Base-by-base conservation (phyloP, 805 yeast species). In the Ogataea thermomethanolica region DNA sequence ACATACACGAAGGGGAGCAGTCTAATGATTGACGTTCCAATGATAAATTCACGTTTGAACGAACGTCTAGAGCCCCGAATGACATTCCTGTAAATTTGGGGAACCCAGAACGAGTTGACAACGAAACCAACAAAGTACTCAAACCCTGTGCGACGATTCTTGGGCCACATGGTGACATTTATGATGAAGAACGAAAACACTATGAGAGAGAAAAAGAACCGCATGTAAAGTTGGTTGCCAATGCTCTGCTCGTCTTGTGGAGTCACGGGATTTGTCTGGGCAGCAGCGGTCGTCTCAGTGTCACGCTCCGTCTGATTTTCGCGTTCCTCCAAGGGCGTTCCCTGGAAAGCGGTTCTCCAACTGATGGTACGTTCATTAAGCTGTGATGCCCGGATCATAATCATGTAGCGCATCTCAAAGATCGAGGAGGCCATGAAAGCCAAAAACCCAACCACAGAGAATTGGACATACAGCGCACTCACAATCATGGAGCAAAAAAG, bases 71-170 rank as follows among this genome's bases (percentile, higher is more conserved):
- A 70, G 14, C 90, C 91, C 37, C 86, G 72, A 22, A 80, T 58
- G 3, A 81, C 76, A 56, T 88, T 87, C 57, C 96, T 71, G 51
- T 79, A 80, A 30, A 86, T 81, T 60, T 90, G 98, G 1, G 97
- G 96, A 11, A 85, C 50, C 96, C 96, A 89, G 50, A 76, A 81
- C 1, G 95, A 84, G 58, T 79, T 84, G 22, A 82, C 51, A 1
- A 70, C 35, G 2, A 79, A 44, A 8, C 82, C 58, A 1, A 74
- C 62, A 4, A 73, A 37, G 41, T 74, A 78, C 55, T 88, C 96
- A 53, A 81, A 76, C 1, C 67, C 50, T 21, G 59, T 60, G 40
- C 95, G 64, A 27, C 75, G 64, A 13, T 58, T 64, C 14, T 67
- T 67, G 29, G 89, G 80, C 95, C 93, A 85, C 33, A 76, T 59